A percentile compares a stretch with the other conserved stretches of the same genome.
Conservation (phyloP, 139 green algal species). For the Chlamydomonas incerta region DNA sequence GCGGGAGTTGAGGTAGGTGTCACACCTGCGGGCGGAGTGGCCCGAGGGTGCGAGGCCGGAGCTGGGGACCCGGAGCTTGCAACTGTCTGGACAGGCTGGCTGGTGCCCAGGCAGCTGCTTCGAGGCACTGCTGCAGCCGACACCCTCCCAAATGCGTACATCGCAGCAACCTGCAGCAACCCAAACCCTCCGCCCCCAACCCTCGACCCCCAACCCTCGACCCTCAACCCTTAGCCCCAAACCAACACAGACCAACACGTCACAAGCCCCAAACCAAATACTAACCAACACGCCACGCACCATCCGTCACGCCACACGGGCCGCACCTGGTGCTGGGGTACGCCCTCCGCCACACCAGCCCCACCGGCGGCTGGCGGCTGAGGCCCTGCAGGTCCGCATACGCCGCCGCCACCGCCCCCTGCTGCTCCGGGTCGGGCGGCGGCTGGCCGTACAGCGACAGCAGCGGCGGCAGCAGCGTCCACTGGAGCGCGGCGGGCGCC, state of each 20-base stretch:
- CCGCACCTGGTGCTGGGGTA: neutral
- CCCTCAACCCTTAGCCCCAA: too few relatives aligned
- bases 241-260: too few relatives aligned
- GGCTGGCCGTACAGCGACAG: neutral
- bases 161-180: too few relatives aligned
- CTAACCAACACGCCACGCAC: too few relatives aligned
- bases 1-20: constrained; percentile 53
- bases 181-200: too few relatives aligned
- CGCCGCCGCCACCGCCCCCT: neutral
- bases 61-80: neutral
- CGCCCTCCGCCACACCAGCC: constrained; percentile 35
- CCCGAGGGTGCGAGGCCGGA: neutral
- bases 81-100: neutral
- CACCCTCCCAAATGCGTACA: too few relatives aligned
- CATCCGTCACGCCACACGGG: too few relatives aligned
- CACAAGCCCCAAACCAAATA: too few relatives aligned
- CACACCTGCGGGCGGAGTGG: neutral
- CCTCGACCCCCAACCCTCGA: too few relatives aligned
- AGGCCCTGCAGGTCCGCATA: constrained; percentile 3
- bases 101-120: too few relatives aligned
- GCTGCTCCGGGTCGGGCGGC: neutral
- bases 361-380: neutral
- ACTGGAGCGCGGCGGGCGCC: neutral
- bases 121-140: too few relatives aligned
- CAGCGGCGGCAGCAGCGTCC: constrained; percentile 5